Conservation (phyloP, 495 filamentous ascomycete species). For the Annulohypoxylon stygium region DNA sequence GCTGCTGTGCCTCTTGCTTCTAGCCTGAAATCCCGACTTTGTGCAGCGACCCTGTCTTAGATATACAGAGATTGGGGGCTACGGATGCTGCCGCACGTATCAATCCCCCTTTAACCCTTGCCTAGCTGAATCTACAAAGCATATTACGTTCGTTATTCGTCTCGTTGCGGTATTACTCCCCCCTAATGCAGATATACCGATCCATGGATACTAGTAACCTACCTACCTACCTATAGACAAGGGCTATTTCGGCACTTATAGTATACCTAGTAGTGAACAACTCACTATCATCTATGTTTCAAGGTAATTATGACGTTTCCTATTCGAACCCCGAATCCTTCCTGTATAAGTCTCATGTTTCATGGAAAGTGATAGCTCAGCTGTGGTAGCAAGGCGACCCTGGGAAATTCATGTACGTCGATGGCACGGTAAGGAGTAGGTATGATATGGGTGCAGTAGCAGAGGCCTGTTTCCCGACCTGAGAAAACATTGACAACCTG, state of each 20-base stretch:
- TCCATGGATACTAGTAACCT: too few species aligned
- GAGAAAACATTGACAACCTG: conserved; percentile 13
- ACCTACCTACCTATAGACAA: neutral
- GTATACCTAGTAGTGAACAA: neutral
- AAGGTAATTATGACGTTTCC: conserved; percentile 1
- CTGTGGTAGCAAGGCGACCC: conserved; percentile 12
- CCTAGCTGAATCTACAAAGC: neutral
- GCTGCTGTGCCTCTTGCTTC: conserved; percentile 22
- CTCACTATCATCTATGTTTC: conserved; percentile 1
- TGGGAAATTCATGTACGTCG: conserved; percentile 7
- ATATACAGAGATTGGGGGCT: conserved; percentile 37
- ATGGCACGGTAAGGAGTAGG: conserved; percentile 17
- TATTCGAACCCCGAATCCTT: conserved; percentile 37
- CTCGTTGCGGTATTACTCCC: neutral
- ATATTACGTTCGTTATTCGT: neutral
- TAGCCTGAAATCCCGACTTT: conserved; percentile 19
- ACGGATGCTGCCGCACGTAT: conserved; percentile 12
- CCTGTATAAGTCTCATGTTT: conserved; percentile 29
- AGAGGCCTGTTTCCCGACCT: conserved; percentile 26
- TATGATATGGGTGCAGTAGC: conserved; percentile 19
- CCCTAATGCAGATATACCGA: neutral
- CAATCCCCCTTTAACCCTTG: conserved; percentile 1
- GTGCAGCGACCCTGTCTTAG: conserved; percentile 34
- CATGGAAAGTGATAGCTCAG: conserved; percentile 30
- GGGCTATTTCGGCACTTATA: neutral